Conservation (phyloP, 1,284 basidiomycete genomes). For the Austroboletus novae-zelandiae region DNA sequence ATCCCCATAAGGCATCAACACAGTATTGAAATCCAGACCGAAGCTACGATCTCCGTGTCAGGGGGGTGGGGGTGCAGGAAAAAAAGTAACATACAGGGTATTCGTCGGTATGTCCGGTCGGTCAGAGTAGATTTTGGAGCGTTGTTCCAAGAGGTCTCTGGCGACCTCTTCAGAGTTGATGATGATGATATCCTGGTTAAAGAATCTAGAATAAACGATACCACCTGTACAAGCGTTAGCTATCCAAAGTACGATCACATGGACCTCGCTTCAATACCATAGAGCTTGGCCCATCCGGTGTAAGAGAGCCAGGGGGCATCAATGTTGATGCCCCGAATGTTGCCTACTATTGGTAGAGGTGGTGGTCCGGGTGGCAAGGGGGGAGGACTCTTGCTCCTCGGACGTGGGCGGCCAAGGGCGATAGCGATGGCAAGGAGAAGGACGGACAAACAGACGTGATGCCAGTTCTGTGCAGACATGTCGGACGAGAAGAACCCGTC, state of each 20-base stretch:
- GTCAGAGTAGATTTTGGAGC: conserved; percentile 24
- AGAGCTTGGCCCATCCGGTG: conserved; percentile 43
- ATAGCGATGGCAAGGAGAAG: conserved; percentile 10
- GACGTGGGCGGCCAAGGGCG: background rate
- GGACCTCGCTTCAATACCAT: conserved; percentile 27
- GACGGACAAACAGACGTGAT: conserved; percentile 10
- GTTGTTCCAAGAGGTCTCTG: conserved; percentile 17
- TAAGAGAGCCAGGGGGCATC: conserved; percentile 44
- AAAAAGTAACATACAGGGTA: conserved; percentile 45
- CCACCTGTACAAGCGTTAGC: conserved; percentile 24
- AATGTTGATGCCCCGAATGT: conserved; percentile 41
- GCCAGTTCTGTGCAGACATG: conserved; percentile 12
- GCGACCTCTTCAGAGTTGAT: conserved; percentile 10
- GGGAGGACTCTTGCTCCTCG: conserved; percentile 3
- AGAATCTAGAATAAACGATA: conserved; percentile 21
- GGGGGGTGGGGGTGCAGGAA: conserved; percentile 58
- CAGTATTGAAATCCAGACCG: conserved; percentile 21
- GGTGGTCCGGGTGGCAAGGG: conserved; percentile 32
- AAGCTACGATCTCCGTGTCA: conserved; percentile 23
- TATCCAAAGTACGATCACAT: background rate
- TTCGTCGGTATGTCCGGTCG: conserved; percentile 18
- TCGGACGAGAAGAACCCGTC: background rate
- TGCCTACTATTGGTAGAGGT: conserved; percentile 34
- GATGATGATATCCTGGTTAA: conserved; percentile 20
- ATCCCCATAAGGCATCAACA: conserved; percentile 19